Percentiles rank a stretch among this genome's conserved stretches.
phyloP scores from a whole-genome alignment of 768 basidiomycete genomes.

The Floccularia luteovirens region DNA sequence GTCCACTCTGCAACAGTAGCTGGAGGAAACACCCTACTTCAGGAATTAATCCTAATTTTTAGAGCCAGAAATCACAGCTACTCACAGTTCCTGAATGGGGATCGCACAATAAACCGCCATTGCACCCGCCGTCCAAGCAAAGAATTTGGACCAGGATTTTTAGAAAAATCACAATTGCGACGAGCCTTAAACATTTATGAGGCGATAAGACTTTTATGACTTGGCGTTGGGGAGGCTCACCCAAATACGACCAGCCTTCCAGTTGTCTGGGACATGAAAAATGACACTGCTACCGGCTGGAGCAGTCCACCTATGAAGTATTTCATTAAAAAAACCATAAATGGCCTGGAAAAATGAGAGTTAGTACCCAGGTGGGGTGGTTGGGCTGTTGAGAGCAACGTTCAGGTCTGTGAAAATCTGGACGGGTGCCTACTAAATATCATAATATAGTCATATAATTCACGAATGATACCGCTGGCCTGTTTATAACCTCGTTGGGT shows the following conservation, averaged over 20 bases:
- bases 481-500: conserved; percentile 7
- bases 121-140: conserved; percentile 64
- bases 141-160: conserved; percentile 45
- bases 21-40: conserved; percentile 50
- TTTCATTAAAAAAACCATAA: conserved; percentile 1
- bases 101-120: too few species aligned
- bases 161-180: conserved; percentile 54
- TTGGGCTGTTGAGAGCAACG: conserved; percentile 38
- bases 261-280: conserved; percentile 55
- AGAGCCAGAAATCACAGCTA: background rate
- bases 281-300: conserved; percentile 24
- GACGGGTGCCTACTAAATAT: background rate
- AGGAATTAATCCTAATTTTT: conserved; percentile 2
- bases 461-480: conserved; percentile 25
- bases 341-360: background rate
- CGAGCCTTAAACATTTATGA: conserved; percentile 36
- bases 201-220: background rate
- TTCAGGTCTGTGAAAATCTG: conserved; percentile 57
- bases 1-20: conserved; percentile 66
- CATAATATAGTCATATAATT: background rate
- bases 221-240: conserved; percentile 15
- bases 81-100: conserved; percentile 39
- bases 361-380: conserved; percentile 36
- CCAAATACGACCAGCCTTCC: conserved; percentile 58
- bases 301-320: conserved; percentile 31